Evolutionary conservation across 2,329 filamentous ascomycete species (phyloP).

Genomic region (Drechslerella stenobrocha): DNA sequence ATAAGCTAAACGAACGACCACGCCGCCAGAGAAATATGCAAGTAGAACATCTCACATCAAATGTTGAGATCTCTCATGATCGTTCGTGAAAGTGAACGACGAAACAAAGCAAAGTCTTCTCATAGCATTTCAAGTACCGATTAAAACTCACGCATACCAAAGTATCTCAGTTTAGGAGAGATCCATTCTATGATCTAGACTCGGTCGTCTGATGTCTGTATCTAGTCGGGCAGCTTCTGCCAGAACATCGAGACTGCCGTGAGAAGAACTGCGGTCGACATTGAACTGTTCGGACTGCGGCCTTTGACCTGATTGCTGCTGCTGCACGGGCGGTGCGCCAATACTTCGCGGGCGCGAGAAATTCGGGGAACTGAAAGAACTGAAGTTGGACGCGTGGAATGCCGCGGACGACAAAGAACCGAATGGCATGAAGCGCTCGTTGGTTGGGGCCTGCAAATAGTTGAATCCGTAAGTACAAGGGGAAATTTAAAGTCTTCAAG

Average conservation of each 20-base stretch:
- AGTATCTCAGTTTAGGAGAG: conserved; percentile 23
- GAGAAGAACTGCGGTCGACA: conserved; percentile 32
- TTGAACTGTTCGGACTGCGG: conserved; percentile 28
- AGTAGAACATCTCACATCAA: not conserved
- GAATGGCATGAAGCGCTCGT: conserved; percentile 43
- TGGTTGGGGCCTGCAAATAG: conserved; percentile 27
- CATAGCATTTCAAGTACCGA: not conserved
- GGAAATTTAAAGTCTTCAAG: too few species aligned
- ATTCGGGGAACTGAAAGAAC: conserved; percentile 27
- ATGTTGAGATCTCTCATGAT: not conserved
- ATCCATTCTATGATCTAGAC: conserved; percentile 42
- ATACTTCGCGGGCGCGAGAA: conserved; percentile 38
- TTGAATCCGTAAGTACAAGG: conserved; percentile 18
- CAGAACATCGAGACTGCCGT: conserved; percentile 42
- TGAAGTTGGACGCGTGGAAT: conserved; percentile 42
- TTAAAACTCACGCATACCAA: conserved; percentile 1
- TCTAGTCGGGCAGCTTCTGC: conserved; percentile 46
- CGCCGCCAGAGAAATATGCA: conserved; percentile 14
- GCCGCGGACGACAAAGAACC: conserved; percentile 43
- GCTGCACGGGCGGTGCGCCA: conserved; percentile 16
- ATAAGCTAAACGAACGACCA: conserved; percentile 27
- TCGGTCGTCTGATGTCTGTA: conserved; percentile 39
- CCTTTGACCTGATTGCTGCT: conserved; percentile 18
- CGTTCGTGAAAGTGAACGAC: not conserved
- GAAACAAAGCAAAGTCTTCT: not conserved